Evolutionary conservation across 129 eudicot genomes (phyloP).

Genomic region (Gnaphalium uliginosum): DNA sequence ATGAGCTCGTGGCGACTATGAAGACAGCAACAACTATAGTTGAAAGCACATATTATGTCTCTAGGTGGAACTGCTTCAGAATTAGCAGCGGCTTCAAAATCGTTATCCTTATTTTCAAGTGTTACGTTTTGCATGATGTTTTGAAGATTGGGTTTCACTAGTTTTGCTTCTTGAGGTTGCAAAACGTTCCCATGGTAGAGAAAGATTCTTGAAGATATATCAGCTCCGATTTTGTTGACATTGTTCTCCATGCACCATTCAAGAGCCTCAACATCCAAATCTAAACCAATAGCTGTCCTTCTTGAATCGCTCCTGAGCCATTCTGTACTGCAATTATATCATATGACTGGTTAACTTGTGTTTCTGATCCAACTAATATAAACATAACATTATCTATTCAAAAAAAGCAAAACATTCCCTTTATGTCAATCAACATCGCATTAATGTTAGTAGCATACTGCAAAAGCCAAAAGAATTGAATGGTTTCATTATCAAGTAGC

Average conservation of each 20-base stretch:
- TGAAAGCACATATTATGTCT: slow-evolving; percentile 92
- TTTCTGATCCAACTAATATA: neutral
- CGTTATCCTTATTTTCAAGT: slow-evolving; percentile 47
- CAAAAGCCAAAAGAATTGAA: neutral
- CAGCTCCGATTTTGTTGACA: slow-evolving; percentile 72
- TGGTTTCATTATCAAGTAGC: neutral
- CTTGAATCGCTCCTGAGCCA: slow-evolving; percentile 88
- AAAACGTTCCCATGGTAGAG: slow-evolving; percentile 94
- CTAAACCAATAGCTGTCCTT: slow-evolving; percentile 84
- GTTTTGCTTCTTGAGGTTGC: slow-evolving; percentile 70
- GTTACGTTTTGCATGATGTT: slow-evolving; percentile 42
- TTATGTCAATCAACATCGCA: neutral
- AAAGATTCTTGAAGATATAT: slow-evolving; percentile 63
- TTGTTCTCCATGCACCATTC: slow-evolving; percentile 89
- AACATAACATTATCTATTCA: neutral
- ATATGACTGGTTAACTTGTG: slow-evolving; percentile 10
- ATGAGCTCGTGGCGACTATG: slow-evolving; percentile 81
- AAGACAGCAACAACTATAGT: slow-evolving; percentile 96
- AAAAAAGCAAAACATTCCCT: neutral
- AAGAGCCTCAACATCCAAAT: slow-evolving; percentile 89
- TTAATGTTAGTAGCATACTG: neutral
- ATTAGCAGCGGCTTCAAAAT: slow-evolving; percentile 26
- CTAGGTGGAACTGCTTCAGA: slow-evolving; percentile 55
- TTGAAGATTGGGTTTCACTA: slow-evolving; percentile 48
- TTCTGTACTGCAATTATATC: slow-evolving; percentile 61